Conservation (phyloP, 225 moss, liverwort and hornwort species). For the Neckera pumila region DNA sequence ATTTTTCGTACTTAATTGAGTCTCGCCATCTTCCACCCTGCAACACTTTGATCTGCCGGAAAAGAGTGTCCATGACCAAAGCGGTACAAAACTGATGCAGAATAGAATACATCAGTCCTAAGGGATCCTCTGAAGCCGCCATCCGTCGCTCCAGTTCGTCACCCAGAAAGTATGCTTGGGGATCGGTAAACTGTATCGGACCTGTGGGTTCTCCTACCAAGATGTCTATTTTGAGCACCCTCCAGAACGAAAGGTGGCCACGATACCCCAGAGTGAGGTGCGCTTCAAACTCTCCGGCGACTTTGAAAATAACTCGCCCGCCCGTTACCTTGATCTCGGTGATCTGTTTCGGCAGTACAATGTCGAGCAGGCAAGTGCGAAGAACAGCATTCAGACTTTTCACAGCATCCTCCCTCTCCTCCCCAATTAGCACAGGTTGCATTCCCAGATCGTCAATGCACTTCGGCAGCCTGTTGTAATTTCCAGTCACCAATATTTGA, state of each 20-base stretch:
- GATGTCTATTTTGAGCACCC: conserved; percentile 74
- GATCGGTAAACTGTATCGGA: conserved; percentile 59
- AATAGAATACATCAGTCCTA: conserved; percentile 78
- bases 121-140: conserved; percentile 94
- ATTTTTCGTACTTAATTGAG: conserved; percentile 79
- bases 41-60: conserved; percentile 73
- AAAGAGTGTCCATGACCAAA: conserved; percentile 95
- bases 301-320: conserved; percentile 71
- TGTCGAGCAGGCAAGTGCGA: conserved; percentile 78
- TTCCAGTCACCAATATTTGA: conserved; percentile 81
- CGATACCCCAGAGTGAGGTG: conserved; percentile 92
- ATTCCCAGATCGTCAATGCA: conserved; percentile 90
- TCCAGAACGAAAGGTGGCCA: conserved; percentile 77
- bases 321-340: conserved; percentile 68
- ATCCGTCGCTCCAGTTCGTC: conserved; percentile 95
- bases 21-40: conserved; percentile 95
- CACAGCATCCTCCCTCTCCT: conserved; percentile 72
- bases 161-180: conserved; percentile 74
- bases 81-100: conserved; percentile 88
- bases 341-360: conserved; percentile 74
- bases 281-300: conserved; percentile 86
- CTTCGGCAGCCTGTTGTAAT: conserved; percentile 77
- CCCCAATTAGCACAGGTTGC: conserved; percentile 69
- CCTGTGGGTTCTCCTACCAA: conserved; percentile 81
- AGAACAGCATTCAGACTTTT: conserved; percentile 80